A percentile compares a stretch with the other conserved stretches of the same genome.
phyloP scores from a whole-genome alignment of 805 yeast species.

The Tetrapisispora pingtungensis region DNA sequence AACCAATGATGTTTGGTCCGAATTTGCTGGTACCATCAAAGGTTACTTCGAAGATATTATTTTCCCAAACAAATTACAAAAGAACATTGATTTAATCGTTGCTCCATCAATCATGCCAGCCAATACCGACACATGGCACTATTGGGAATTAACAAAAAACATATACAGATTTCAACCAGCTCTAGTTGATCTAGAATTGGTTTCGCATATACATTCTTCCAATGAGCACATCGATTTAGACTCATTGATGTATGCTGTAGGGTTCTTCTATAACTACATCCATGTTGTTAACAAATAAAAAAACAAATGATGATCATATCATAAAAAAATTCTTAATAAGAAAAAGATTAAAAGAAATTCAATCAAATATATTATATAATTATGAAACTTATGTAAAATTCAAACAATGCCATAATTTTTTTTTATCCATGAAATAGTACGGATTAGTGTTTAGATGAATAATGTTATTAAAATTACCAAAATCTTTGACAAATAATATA shows the following conservation, averaged over 20 bases:
- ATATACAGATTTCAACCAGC: constrained; percentile 38
- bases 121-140: constrained; percentile 53
- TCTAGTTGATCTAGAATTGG: neutral
- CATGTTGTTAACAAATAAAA: constrained; percentile 6
- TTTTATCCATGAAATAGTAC: too few relatives aligned
- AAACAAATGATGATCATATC: too few relatives aligned
- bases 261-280: constrained; percentile 15
- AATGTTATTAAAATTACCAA: too few relatives aligned
- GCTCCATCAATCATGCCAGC: constrained; percentile 47
- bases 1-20: constrained; percentile 29
- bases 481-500: too few relatives aligned
- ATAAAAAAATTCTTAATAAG: too few relatives aligned
- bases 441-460: too few relatives aligned
- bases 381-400: too few relatives aligned
- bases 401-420: too few relatives aligned
- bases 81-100: constrained; percentile 20
- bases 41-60: constrained; percentile 45
- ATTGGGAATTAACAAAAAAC: constrained; percentile 45
- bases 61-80: constrained; percentile 9
- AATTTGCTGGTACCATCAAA: constrained; percentile 44
- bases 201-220: constrained; percentile 11
- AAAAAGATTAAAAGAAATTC: too few relatives aligned
- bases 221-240: constrained; percentile 17
- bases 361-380: too few relatives aligned
- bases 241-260: constrained; percentile 16